A percentile compares a stretch with the other conserved stretches of the same genome.
phyloP scores from a whole-genome alignment of 768 basidiomycete genomes.

The Mycena galopus region DNA sequence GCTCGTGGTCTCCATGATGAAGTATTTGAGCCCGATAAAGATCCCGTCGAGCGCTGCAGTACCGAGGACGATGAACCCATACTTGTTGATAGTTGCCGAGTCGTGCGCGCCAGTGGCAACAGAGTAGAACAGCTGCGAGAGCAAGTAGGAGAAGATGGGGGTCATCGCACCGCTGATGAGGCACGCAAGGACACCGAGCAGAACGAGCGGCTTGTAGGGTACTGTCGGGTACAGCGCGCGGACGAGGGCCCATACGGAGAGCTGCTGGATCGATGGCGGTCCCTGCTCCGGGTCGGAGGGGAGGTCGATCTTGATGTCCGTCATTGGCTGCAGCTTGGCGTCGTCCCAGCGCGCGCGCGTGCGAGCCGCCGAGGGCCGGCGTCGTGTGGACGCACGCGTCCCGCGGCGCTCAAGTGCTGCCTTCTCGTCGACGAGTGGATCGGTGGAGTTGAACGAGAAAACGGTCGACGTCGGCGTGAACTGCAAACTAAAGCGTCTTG shows the following conservation, averaged over 20 bases:
- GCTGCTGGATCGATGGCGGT: conserved; percentile 28
- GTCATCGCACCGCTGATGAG: conserved; percentile 87
- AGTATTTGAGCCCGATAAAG: conserved; percentile 81
- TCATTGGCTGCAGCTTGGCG: conserved; percentile 41
- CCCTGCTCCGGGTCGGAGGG: conserved; percentile 26
- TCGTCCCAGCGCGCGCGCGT: conserved; percentile 39
- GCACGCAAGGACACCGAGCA: conserved; percentile 78
- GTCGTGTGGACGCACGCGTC: conserved; percentile 27
- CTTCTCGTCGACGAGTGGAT: conserved; percentile 35
- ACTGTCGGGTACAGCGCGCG: conserved; percentile 75
- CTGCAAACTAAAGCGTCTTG: conserved; percentile 69
- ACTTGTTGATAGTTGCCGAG: conserved; percentile 72
- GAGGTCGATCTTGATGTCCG: conserved; percentile 44
- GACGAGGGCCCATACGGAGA: conserved; percentile 62
- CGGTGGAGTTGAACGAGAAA: conserved; percentile 38
- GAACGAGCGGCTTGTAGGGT: conserved; percentile 78
- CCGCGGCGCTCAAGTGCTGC: conserved; percentile 24
- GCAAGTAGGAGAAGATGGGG: conserved; percentile 91
- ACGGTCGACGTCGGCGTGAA: conserved; percentile 72
- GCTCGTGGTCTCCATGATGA: conserved; percentile 81
- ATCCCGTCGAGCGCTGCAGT: conserved; percentile 84
- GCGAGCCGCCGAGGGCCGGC: conserved; percentile 6
- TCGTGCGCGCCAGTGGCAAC: conserved; percentile 81
- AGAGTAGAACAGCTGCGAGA: conserved; percentile 83
- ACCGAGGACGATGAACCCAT: conserved; percentile 80